Conservation (phyloP, 1,284 basidiomycete species). For the Phellopilus nigrolimitatus region DNA sequence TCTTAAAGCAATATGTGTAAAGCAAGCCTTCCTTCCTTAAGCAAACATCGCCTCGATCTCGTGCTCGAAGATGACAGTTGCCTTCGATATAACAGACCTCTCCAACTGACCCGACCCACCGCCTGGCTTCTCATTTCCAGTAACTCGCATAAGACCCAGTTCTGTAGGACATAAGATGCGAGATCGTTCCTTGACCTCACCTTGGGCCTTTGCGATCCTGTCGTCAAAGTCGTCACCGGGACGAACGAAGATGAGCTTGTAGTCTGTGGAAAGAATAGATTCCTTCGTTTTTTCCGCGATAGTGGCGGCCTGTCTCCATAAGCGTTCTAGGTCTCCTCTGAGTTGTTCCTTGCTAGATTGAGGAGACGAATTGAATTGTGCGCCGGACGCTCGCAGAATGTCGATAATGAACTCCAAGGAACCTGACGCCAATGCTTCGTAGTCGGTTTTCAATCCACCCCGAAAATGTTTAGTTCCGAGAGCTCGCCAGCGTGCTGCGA, state of each 20-base stretch:
- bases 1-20: no score
- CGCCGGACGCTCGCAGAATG: not conserved
- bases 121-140: not conserved
- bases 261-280: constrained; percentile 7
- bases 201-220: not conserved
- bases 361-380: no score
- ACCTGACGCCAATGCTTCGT: not conserved
- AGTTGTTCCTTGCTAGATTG: not conserved
- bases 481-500: constrained; percentile 9
- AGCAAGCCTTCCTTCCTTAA: no score
- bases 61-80: constrained; percentile 3
- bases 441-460: not conserved
- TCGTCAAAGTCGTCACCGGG: not conserved
- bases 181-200: not conserved
- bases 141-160: not conserved
- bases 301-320: not conserved
- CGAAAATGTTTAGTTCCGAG: constrained; percentile 2
- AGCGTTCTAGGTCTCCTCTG: not conserved
- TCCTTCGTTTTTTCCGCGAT: constrained; percentile 1
- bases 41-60: constrained; percentile 1
- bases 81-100: not conserved
- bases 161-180: constrained; percentile 5
- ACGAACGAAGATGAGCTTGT: constrained; percentile 1
- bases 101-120: not conserved
- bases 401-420: not conserved